Conservation (phyloP, 2,329 filamentous ascomycete genomes). For the Colletotrichum somersetense region DNA sequence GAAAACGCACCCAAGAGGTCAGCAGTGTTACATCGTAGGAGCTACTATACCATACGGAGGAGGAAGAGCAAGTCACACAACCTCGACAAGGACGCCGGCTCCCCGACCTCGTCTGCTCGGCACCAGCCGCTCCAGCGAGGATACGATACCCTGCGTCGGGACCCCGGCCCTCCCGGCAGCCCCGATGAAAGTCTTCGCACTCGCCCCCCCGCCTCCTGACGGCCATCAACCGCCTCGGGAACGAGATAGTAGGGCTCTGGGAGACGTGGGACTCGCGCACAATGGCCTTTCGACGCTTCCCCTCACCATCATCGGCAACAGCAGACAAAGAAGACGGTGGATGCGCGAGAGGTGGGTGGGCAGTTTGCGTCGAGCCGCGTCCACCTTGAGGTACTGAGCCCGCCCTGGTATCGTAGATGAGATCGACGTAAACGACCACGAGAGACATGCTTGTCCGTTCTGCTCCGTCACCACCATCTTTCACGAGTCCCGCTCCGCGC, state of each 20-base stretch:
- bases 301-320: background rate
- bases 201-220: conserved; percentile 78
- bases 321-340: background rate
- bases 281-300: conserved; percentile 37
- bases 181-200: conserved; percentile 16
- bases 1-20: no score
- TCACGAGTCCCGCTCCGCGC: conserved; percentile 55
- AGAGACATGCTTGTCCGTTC: conserved; percentile 58
- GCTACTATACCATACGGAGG: no score
- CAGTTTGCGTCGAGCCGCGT: conserved; percentile 72
- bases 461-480: conserved; percentile 61
- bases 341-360: conserved; percentile 76
- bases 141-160: background rate
- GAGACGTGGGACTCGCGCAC: conserved; percentile 56
- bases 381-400: conserved; percentile 65
- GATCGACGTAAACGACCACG: conserved; percentile 65
- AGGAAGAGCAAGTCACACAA: background rate
- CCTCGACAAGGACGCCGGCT: background rate
- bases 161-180: no score
- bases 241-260: conserved; percentile 72
- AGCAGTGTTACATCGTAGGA: no score
- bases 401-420: conserved; percentile 52
- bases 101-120: no score
- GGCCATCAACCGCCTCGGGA: conserved; percentile 69
- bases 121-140: background rate